Evolutionary conservation across 495 filamentous ascomycete species (phyloP), one percentile per base, ranked within the genome.

Genomic region (Tetracladium marchalianum): DNA sequence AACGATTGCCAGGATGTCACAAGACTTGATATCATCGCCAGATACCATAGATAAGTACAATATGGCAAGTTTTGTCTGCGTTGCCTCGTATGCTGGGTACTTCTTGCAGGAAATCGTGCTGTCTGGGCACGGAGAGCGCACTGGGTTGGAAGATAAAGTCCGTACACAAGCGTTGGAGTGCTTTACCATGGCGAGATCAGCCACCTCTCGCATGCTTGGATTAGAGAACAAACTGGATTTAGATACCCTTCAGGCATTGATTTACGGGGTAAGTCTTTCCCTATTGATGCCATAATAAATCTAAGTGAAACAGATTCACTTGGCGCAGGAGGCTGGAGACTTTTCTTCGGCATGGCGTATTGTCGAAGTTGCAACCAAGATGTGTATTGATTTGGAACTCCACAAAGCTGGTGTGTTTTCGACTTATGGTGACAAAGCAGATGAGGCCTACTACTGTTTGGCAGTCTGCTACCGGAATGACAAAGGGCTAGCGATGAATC

Each of bases 401-500:
- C 33, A 50, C 41, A 50, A 44, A 39, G 22, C 10, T 5, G 11
- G 6, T 0, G 12, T 11, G 2, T 44, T 44, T 22, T 31, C 17
- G 8, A 42, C 17, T 15, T 24, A 18, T n/a, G 13, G 15, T 15
- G 47, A 44, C 2, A 34, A 11, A 13, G 47, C 41, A 6, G 13
- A 32, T 10, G 47, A 50, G 27, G 40, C 47, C 31, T 50, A 44
- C 19, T 40, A 38, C 22, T 50, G 47, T 18, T 50, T 50, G 13
- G 41, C 17, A 22, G 16, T 43, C 13, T 44, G 41, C 35, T 50
- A 50, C 35, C 44, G 37, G 41, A 39, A 39, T 9, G 47, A 50
- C 17, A 50, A 50, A 39, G 47, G 47, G 11, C 17, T 50, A 24
- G 47, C 47, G 2, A 50, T 50, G 47, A 50, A 50, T 35, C 47